Evolutionary conservation across 306 rosid genomes (phyloP), one percentile per base, ranked within the genome.

Genomic region (Acacia crassicarpa): DNA sequence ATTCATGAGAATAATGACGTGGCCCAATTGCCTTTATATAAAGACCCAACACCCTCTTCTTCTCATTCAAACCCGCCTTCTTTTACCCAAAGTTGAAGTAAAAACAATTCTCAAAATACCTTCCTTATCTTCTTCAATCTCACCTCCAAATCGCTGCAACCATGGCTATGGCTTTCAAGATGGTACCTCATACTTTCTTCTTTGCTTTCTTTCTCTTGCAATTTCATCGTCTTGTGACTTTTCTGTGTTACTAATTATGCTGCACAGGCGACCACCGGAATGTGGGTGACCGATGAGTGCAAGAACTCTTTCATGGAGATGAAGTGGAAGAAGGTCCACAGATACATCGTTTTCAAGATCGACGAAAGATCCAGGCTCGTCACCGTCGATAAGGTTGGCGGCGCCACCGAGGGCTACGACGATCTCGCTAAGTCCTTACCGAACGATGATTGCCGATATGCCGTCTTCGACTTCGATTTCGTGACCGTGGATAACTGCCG

Each of bases 101-200:
- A 53, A 53, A 48, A 11, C 20, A 19, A 35, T 54, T 43, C 71
- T 33, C 45, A 20, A 0, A 32, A 69, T 14, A 3, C 23, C 62
- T 56, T 66, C 80, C 48, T 56, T 49, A 27, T 27, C 74, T 41
- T 72, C 67, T n/a, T 69, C 53, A 40, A 69, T 40, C 45, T 38
- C 41, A 38, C 8, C 41, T 38, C 41, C 41, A 54, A 66, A 9
- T 23, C 85, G 90, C 75, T 32, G 72, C 84, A 88, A 86, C 92
- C 84, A 95, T 95, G 99, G 99, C 99, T 76, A 95, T 95, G 99
- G 99, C 99, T 65, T 95, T 93, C 98, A 95, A 95, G 88, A 95
- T 95, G 99, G 99, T 95, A 89, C 61, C 1, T 10, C 15, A 3
- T 14, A 74, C 6, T 32, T 25, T 4, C 9, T 15, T 17, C 13